A percentile compares a stretch with the other conserved stretches of the same genome.
Conservation (phyloP, 2,329 filamentous ascomycete genomes). For the Byssochlamys sp. region DNA sequence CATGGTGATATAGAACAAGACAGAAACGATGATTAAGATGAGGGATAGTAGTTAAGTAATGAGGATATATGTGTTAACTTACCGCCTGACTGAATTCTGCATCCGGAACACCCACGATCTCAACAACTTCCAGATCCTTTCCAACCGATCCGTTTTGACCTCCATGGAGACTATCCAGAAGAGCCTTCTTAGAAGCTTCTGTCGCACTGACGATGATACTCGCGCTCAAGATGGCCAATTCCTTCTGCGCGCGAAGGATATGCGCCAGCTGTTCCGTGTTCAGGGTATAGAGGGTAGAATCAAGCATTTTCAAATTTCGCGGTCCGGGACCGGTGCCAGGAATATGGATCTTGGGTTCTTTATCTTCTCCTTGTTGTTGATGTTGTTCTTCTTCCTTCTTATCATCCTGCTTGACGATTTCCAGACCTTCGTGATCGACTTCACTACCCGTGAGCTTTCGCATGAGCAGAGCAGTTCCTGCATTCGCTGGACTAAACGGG, state of each 20-base stretch:
- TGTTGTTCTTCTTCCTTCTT: background rate
- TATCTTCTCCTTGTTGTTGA: conserved; percentile 6
- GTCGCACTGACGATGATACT: conserved; percentile 28
- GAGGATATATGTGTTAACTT: conserved; percentile 5
- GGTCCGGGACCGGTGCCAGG: conserved; percentile 20
- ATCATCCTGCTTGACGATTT: background rate
- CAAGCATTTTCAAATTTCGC: conserved; percentile 25
- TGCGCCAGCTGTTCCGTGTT: conserved; percentile 22
- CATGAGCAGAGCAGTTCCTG: conserved; percentile 3
- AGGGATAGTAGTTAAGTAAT: no score
- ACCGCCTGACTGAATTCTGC: conserved; percentile 31
- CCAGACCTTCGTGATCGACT: background rate
- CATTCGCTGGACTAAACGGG: background rate
- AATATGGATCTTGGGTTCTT: conserved; percentile 21
- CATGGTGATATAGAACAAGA: no score
- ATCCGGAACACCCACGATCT: conserved; percentile 30
- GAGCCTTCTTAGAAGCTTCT: conserved; percentile 23
- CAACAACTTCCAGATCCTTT: conserved; percentile 28
- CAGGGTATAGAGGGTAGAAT: conserved; percentile 35
- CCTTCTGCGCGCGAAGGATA: conserved; percentile 27
- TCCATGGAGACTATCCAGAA: conserved; percentile 21
- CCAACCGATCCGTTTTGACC: conserved; percentile 6
- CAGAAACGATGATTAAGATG: no score
- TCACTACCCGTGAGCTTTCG: conserved; percentile 3
- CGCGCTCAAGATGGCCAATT: conserved; percentile 29